Conservation (phyloP, 1,284 basidiomycete genomes). For the Stereum hirsutum region DNA sequence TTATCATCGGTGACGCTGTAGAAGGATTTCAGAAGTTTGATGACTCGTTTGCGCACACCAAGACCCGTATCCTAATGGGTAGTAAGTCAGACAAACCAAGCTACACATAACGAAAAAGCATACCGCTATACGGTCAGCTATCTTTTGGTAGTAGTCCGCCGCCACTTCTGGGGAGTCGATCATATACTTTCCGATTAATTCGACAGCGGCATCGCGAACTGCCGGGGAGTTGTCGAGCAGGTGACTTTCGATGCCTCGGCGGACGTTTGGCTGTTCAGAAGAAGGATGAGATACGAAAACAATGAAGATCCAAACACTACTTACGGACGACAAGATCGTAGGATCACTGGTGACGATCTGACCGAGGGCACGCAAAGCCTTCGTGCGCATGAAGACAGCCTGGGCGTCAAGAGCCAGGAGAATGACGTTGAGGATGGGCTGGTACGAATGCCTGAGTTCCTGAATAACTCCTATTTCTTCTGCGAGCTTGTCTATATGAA, state of each 20-base stretch:
- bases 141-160: conserved; percentile 76
- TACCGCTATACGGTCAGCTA: conserved; percentile 84
- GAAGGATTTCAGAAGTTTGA: conserved; percentile 85
- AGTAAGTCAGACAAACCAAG: too few relatives aligned
- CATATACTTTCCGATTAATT: conserved; percentile 93
- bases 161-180: conserved; percentile 81
- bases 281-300: conserved; percentile 2
- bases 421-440: conserved; percentile 72
- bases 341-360: conserved; percentile 83
- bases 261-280: conserved; percentile 55
- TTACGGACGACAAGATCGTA: conserved; percentile 66
- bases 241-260: conserved; percentile 79
- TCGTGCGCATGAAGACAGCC: conserved; percentile 82
- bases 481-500: conserved; percentile 56
- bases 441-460: conserved; percentile 67
- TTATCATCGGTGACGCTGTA: conserved; percentile 59
- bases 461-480: conserved; percentile 73
- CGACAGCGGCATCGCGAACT: conserved; percentile 93
- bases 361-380: conserved; percentile 80
- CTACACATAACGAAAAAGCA: conserved; percentile 17
- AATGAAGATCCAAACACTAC: conserved; percentile 17
- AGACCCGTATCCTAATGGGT: conserved; percentile 76
- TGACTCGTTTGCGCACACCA: conserved; percentile 88
- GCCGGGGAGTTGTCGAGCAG: conserved; percentile 85
- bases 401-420: conserved; percentile 71